Base-by-base conservation (phyloP, 148 eudicot genomes). In the Dysphania ambrosioides region DNA sequence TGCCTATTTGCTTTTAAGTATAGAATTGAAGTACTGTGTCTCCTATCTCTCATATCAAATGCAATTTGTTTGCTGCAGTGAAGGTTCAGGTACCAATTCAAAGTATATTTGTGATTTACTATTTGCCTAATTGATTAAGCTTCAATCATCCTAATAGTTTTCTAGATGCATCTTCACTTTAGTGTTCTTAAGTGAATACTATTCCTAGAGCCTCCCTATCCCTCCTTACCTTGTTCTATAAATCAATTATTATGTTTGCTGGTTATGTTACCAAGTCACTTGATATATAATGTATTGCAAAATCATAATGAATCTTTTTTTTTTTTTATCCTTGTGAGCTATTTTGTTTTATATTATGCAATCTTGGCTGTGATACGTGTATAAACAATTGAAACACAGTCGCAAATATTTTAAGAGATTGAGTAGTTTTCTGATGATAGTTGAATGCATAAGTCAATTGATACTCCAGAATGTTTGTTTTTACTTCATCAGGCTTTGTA, bases 11-110 rank as follows among this genome's bases (percentile, higher is more conserved):
- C 32, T 66, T 26, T 30, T 56, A 40, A 41, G 24, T 32, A 42
- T 58, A 56, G 40, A 59, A 59, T 55, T 72, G 73, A 55, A 51
- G 64, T 74, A 11, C 5, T 65, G 35, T 55, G 26, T 47, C 27
- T 32, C 21, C 8, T 31, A 8, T 66, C 9, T 11, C 7, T 41
- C n/a, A 5, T 67, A 42, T 11, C 55, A 67, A 41, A 40, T 24
- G 21, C 40, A 7, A 38, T n/a, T 66, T 66, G 70, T 24, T 21
- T 63, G 23, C 66, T 58, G n/a, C 5, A 40, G 40, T 62, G 41
- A 29, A 30, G 35, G 15, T 56, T 31, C 44, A 30, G n/a, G 23
- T 59, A 61, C 58, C 23, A 30, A 42, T 31, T 8, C 9, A 10
- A 49, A 19, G 47, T 29, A 18, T 19, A 16, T 30, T 18, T 13